Evolutionary conservation across 805 yeast species (phyloP), one percentile per base, ranked within the genome.

Genomic region (Komagataella pastoris): DNA sequence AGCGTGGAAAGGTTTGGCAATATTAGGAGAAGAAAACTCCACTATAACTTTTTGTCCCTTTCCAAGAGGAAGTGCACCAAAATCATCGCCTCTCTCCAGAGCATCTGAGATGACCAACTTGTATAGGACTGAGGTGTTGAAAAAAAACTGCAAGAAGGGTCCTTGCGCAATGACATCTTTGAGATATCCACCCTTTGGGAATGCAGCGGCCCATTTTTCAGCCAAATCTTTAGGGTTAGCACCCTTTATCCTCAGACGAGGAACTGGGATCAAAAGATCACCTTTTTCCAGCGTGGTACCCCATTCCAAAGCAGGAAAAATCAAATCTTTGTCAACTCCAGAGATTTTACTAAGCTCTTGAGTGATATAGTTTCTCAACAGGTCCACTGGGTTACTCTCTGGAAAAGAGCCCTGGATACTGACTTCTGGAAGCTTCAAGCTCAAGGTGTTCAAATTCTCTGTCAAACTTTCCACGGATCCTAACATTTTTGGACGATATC

Each of bases 1-100:
- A 52, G 99, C 99, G 65, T 93, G 99, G 85, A 93, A 93, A 10
- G 99, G 99, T 71, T 93, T 93, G 57, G 99, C 99, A 63, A 93
- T 91, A 69, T 93, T 93, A 57, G 99, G 99, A 43, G 98, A 90
- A 2, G 97, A 88, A 63, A 93, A 93, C 68, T 93, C 99, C 59
- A 93, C 76, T 47, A 89, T 61, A 17, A 85, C 75, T 56, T 74
- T 83, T 70, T 88, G 85, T 56, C 80, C 81, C 46, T 69, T 68
- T 53, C 93, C 97, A 52, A 86, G 60, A 49, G 89, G 87, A 59
- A 83, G 72, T 48, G 80, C 69, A 58, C 99, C 99, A 66, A 79
- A 93, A 45, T 74, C 69, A 40, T 72, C 69, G 52, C 73, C 74
- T 66, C 84, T 76, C 50, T 71, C 70, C 58, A 90, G 75, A 47